These are phyloP conservation scores for Monosporascus cannonballus DNA, from an alignment of 2,329 filamentous ascomycete genomes.

Conservation along the genomic window DNA sequence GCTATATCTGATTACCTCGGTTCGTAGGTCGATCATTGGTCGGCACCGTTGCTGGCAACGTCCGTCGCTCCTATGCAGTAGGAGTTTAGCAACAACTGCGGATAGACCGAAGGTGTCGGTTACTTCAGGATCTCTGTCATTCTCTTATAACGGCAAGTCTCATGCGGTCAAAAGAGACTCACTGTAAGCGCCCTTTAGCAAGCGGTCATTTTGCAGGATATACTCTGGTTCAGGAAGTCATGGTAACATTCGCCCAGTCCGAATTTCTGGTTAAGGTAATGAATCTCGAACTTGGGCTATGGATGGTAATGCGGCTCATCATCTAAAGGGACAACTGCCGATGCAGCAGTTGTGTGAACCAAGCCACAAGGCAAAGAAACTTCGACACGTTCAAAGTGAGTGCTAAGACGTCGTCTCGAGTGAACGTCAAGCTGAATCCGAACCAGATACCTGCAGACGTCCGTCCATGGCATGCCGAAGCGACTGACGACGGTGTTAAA, in stretches of 20 bases:
- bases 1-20: slow-evolving; percentile 1
- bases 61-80: slow-evolving; percentile 2
- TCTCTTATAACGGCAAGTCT: slow-evolving; percentile 5
- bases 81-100: slow-evolving; percentile 7
- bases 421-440: slow-evolving; percentile 3
- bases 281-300: neutral
- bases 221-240: neutral
- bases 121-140: slow-evolving; percentile 8
- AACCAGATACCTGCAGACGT: slow-evolving; percentile 41
- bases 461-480: slow-evolving; percentile 24
- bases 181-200: slow-evolving; percentile 12
- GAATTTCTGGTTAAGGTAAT: slow-evolving; percentile 33
- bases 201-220: neutral
- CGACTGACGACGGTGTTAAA: slow-evolving; percentile 31
- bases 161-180: slow-evolving; percentile 11
- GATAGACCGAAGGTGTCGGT: slow-evolving; percentile 9
- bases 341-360: slow-evolving; percentile 60
- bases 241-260: slow-evolving; percentile 24
- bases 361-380: slow-evolving; percentile 62
- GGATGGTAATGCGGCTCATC: slow-evolving; percentile 8
- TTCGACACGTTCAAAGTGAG: slow-evolving; percentile 62
- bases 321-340: slow-evolving; percentile 62
- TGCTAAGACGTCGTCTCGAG: slow-evolving; percentile 3
- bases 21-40: slow-evolving; percentile 3
- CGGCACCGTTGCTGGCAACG: slow-evolving; percentile 1